phyloP scores from a whole-genome alignment of 2,329 filamentous ascomycete species.

The Aureobasidium mangrovei region DNA sequence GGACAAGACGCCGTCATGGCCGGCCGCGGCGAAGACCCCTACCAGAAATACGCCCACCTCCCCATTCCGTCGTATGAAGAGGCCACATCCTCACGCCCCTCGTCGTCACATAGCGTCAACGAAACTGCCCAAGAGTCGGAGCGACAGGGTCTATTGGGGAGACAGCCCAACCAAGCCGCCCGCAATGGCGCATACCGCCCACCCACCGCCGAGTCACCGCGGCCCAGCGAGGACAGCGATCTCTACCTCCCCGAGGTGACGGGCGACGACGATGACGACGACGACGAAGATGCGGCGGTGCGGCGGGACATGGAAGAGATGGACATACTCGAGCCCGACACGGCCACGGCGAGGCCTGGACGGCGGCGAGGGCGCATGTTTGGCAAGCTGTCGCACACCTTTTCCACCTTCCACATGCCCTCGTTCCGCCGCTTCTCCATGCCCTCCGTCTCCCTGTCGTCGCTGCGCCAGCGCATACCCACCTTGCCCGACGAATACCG shows the following conservation, averaged over 20 bases:
- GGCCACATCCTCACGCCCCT: constrained; percentile 50
- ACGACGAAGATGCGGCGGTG: constrained; percentile 45
- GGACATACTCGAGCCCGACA: constrained; percentile 61
- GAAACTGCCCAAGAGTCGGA: constrained; percentile 64
- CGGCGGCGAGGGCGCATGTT: constrained; percentile 32
- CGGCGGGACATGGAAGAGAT: constrained; percentile 81
- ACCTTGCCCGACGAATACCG: constrained; percentile 39
- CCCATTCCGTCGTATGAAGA: constrained; percentile 82
- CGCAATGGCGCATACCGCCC: constrained; percentile 55
- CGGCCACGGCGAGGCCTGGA: constrained; percentile 13
- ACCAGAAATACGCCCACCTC: constrained; percentile 32
- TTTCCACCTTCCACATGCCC: constrained; percentile 45
- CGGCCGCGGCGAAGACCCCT: constrained; percentile 3
- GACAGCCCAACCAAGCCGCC: constrained; percentile 20
- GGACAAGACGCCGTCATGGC: not conserved
- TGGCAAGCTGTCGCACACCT: constrained; percentile 47
- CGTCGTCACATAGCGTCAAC: constrained; percentile 44
- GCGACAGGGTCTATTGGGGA: constrained; percentile 63
- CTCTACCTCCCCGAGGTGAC: constrained; percentile 44
- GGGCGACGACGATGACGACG: constrained; percentile 46
- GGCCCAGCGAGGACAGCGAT: constrained; percentile 48
- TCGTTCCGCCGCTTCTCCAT: constrained; percentile 38
- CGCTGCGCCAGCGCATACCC: constrained; percentile 23
- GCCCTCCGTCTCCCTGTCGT: constrained; percentile 17
- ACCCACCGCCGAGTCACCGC: constrained; percentile 75